Conservation (phyloP, 1,284 basidiomycete genomes). For the Sanghuangporus sanghuang region DNA sequence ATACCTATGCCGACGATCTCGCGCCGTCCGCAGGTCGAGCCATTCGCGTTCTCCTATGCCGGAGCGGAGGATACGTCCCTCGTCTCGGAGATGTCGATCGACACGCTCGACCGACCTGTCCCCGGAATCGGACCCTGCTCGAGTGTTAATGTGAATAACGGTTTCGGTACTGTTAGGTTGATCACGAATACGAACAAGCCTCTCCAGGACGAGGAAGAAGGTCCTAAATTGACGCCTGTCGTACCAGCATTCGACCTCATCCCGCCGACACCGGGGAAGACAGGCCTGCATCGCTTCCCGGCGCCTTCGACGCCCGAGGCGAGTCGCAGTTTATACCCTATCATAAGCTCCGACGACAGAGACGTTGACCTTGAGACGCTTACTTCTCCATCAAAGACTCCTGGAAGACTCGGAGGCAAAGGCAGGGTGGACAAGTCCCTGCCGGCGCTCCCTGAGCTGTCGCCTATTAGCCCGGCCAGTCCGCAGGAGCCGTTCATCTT, state of each 20-base stretch:
- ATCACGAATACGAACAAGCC: conserved; percentile 6
- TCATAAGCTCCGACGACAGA: conserved; percentile 41
- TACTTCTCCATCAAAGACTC: conserved; percentile 30
- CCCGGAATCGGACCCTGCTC: conserved; percentile 13
- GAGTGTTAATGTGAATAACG: conserved; percentile 2
- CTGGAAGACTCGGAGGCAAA: not conserved
- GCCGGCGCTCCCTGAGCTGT: conserved; percentile 29
- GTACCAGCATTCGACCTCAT: conserved; percentile 61
- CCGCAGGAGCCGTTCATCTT: conserved; percentile 54
- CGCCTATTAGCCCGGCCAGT: conserved; percentile 25
- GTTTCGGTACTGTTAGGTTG: conserved; percentile 11
- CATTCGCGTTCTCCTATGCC: conserved; percentile 43
- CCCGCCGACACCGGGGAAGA: conserved; percentile 45
- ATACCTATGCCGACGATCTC: conserved; percentile 38
- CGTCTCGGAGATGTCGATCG: not conserved
- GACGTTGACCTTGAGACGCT: conserved; percentile 23
- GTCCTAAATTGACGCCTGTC: conserved; percentile 59
- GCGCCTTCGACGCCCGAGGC: conserved; percentile 34
- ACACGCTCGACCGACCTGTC: conserved; percentile 13
- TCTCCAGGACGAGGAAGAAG: conserved; percentile 25
- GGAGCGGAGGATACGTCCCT: conserved; percentile 25
- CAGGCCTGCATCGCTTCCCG: conserved; percentile 35
- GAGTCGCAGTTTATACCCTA: conserved; percentile 38
- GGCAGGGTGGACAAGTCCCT: not conserved
- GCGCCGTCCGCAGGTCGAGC: conserved; percentile 38